Conservation (phyloP, 371 early-diverging fungal genomes). For the Dinochytrium kinnereticum region DNA sequence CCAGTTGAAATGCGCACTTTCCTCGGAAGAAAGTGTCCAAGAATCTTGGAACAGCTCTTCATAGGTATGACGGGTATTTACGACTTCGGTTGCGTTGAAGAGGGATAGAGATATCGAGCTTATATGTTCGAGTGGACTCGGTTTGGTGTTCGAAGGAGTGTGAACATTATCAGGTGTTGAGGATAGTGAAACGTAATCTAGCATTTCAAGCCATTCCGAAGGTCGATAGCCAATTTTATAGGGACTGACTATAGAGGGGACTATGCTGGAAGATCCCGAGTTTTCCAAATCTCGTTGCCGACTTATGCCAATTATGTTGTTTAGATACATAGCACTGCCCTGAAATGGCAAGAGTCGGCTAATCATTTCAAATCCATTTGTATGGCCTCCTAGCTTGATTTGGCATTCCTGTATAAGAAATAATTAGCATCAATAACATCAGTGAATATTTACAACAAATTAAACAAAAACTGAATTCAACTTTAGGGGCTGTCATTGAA, state of each 20-base stretch:
- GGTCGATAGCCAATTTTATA: neutral
- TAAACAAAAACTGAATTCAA: no score
- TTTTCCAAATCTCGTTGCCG: neutral
- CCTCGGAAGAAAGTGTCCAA: neutral
- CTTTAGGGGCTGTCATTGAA: neutral
- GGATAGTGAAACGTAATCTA: neutral
- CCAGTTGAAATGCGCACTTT: neutral
- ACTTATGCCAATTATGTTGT: neutral
- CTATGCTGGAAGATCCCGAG: no score
- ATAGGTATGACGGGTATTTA: neutral
- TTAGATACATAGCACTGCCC: neutral
- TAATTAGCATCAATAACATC: no score
- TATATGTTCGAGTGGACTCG: neutral
- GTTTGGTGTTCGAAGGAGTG: no score
- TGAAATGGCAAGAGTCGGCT: constrained; percentile 12
- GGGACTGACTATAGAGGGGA: neutral
- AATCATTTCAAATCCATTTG: neutral
- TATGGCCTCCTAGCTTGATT: neutral
- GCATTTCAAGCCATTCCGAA: constrained; percentile 5
- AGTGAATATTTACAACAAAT: no score
- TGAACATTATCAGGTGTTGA: neutral
- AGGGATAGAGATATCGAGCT: neutral
- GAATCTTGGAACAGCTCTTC: constrained; percentile 5
- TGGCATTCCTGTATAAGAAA: constrained; percentile 5
- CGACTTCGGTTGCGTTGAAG: constrained; percentile 10